These are phyloP conservation scores for Bombardia bombarda DNA, from an alignment of 495 filamentous ascomycete genomes.

Conservation along the genomic window DNA sequence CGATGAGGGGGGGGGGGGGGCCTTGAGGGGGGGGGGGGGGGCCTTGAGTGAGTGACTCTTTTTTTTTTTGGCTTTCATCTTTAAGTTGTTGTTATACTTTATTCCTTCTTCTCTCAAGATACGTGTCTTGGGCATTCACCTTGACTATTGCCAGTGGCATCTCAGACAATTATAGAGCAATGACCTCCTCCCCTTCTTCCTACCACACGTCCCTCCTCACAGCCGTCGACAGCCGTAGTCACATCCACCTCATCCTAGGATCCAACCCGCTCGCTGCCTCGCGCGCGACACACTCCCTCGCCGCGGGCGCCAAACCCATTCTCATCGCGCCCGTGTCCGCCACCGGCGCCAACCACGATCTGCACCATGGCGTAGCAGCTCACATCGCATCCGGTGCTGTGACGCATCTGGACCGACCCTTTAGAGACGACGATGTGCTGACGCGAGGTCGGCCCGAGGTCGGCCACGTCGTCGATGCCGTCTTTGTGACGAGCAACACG, in stretches of 20 bases:
- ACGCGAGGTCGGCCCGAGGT: constrained; percentile 73
- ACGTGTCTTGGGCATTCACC: no score
- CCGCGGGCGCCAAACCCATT: constrained; percentile 79
- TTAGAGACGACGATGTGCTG: constrained; percentile 67
- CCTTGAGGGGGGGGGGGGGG: no score
- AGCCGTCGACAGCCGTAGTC: constrained; percentile 62
- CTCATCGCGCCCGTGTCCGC: constrained; percentile 65
- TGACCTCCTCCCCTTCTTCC: not conserved
- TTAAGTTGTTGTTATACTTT: no score
- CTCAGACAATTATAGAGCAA: not conserved
- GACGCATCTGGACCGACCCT: constrained; percentile 61
- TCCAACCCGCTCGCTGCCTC: constrained; percentile 79
- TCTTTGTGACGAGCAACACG: constrained; percentile 77
- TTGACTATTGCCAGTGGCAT: not conserved
- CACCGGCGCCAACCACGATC: constrained; percentile 17
- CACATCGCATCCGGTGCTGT: constrained; percentile 65
- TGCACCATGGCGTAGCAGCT: constrained; percentile 68
- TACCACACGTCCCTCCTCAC: constrained; percentile 58
- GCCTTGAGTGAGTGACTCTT: no score
- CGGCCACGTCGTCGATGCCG: constrained; percentile 72
- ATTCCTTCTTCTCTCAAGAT: no score
- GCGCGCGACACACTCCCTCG: constrained; percentile 69
- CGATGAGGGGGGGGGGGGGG: no score
- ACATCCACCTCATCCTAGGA: constrained; percentile 82
- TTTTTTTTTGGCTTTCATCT: no score